Evolutionary conservation across 768 basidiomycete species (phyloP).

Genomic region (Russula virescens): DNA sequence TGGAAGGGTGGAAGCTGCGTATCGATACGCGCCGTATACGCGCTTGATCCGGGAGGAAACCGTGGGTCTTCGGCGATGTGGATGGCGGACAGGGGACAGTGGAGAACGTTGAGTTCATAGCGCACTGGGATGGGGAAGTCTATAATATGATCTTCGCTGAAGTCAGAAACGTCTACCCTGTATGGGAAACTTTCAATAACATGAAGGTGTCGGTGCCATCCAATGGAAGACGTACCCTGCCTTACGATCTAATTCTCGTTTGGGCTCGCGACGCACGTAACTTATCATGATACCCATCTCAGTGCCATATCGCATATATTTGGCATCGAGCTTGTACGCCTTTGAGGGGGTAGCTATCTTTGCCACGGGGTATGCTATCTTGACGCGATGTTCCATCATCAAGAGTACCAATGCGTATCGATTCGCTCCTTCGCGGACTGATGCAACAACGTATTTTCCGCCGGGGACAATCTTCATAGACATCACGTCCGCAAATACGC

Average conservation of each 20-base stretch:
- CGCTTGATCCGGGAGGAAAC: slow-evolving; percentile 18
- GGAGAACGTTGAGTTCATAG: slow-evolving; percentile 19
- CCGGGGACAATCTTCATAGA: slow-evolving; percentile 25
- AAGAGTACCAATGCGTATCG: slow-evolving; percentile 20
- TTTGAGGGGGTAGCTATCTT: slow-evolving; percentile 12
- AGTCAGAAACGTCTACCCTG: slow-evolving; percentile 22
- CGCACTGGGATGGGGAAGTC: slow-evolving; percentile 22
- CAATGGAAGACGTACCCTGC: slow-evolving; percentile 6
- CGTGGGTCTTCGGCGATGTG: slow-evolving; percentile 21
- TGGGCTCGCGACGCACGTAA: slow-evolving; percentile 20
- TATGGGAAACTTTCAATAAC: neutral
- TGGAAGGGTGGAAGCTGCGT: slow-evolving; percentile 9
- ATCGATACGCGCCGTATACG: slow-evolving; percentile 15
- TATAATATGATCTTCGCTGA: slow-evolving; percentile 17
- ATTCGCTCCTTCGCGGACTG: slow-evolving; percentile 11
- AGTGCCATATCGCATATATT: slow-evolving; percentile 12
- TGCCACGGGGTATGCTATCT: slow-evolving; percentile 22
- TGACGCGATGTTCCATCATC: slow-evolving; percentile 25
- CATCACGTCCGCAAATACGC: slow-evolving; percentile 11
- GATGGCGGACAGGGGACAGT: slow-evolving; percentile 20
- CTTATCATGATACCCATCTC: slow-evolving; percentile 23
- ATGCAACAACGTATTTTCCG: slow-evolving; percentile 22
- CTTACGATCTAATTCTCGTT: slow-evolving; percentile 8
- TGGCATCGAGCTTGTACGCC: slow-evolving; percentile 21
- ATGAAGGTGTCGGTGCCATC: neutral